Base-by-base conservation (phyloP, 495 filamentous ascomycete genomes). In the Podospora pseudocomata region DNA sequence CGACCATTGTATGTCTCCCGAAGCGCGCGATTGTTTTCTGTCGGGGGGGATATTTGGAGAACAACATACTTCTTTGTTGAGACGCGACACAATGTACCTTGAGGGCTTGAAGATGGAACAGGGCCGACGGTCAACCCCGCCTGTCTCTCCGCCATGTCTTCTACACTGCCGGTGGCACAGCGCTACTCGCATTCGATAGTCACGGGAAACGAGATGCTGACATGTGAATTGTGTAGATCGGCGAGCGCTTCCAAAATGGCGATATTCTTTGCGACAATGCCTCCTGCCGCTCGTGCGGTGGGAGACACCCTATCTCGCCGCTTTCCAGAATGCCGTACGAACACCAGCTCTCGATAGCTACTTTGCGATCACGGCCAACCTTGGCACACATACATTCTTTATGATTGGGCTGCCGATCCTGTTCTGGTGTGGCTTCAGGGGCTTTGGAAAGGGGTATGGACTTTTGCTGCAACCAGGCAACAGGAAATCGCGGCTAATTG, bases 341-440 rank as follows among this genome's bases (percentile, higher is more conserved):
- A 90, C 91, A 15, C 92, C 92, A 2, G 81, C 90, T 4, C 87
- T 97, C 66, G 95, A 99, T 78, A 91, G 92, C 28, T 99, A 97
- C 79, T 99, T 99, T 75, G 94, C 94, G 16, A 90, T 95, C 70
- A 97, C 94, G 1, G 95, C 95, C 70, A 99, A 97, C 79, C 89
- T 98, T 55, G 95, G 95, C 34, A 99, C 95, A 4, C 95, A 99
- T 80, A 99, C 95, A 1, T 97, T 97, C 82, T 99, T 97, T 82
- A 99, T 97, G 94, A 85, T 96, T 63, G 87, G 91, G 61, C 79
- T 99, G 68, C 95, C 95, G 3, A 90, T 97, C 63, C 84, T 97
- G 65, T 97, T 97, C 81, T 99, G 95, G 95, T 94, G 92, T 74
- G 94, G 95, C 30, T 90, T 91, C 74, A 87, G 88, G 32, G 87